Conservation (phyloP, 163 green algal species). For the Chlamydomonas reinhardtii region DNA sequence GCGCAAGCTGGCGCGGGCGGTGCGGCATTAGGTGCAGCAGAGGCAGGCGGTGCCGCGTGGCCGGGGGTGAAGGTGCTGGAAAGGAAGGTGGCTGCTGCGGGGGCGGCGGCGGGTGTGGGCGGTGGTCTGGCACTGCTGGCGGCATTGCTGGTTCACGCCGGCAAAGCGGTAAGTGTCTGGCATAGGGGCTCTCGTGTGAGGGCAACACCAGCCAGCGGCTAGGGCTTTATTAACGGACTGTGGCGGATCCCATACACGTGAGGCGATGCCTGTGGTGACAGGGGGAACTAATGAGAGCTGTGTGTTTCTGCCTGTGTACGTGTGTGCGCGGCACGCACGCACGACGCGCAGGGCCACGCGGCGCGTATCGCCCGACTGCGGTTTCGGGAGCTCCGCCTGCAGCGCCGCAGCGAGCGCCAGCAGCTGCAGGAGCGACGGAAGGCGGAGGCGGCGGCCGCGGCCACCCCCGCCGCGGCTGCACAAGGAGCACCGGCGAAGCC, state of each 20-base stretch:
- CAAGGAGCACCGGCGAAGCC: too few species aligned
- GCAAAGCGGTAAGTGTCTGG: conserved; percentile 1
- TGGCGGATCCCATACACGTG: too few species aligned
- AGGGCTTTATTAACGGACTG: too few species aligned
- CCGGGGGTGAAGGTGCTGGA: neutral
- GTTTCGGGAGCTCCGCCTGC: neutral
- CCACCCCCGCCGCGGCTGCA: too few species aligned
- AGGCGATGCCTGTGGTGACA: too few species aligned
- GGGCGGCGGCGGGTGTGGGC: neutral
- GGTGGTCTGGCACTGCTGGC: neutral
- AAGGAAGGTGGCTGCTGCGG: neutral
- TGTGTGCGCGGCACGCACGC: neutral
- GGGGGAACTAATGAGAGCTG: too few species aligned
- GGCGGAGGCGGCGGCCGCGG: neutral
- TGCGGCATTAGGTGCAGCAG: neutral
- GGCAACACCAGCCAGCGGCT: too few species aligned
- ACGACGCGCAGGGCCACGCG: neutral
- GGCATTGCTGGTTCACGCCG: conserved; percentile 14
- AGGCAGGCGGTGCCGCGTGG: neutral
- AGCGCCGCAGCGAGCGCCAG: neutral
- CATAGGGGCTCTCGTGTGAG: neutral
- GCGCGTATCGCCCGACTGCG: neutral
- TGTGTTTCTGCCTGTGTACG: too few species aligned
- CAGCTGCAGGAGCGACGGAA: neutral
- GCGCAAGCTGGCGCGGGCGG: neutral